Evolutionary conservation across 192 early-diverging fungal genomes (phyloP).

Genomic region (Linnemannia hyalina): DNA sequence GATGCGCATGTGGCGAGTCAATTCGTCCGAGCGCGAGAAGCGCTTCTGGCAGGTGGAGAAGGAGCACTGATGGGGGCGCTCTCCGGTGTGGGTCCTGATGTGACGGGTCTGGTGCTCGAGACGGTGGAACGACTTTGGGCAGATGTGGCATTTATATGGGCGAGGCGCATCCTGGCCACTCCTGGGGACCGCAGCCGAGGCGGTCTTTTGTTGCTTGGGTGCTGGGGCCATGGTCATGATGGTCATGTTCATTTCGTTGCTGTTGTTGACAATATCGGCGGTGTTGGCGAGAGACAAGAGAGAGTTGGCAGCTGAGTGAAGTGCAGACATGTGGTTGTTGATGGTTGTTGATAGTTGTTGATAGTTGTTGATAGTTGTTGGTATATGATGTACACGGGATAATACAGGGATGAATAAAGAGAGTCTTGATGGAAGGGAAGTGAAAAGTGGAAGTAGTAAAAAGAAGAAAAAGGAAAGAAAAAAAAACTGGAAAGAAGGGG

Average conservation of each 20-base stretch:
- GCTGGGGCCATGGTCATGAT: constrained; percentile 27
- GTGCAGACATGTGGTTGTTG: constrained; percentile 13
- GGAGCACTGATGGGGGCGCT: constrained; percentile 86
- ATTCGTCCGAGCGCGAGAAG: constrained; percentile 89
- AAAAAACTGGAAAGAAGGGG: constrained; percentile 16
- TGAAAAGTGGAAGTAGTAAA: background rate
- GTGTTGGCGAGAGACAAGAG: constrained; percentile 26
- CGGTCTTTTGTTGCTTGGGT: constrained; percentile 26
- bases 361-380: background rate
- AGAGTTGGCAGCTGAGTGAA: constrained; percentile 20
- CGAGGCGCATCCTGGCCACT: constrained; percentile 61
- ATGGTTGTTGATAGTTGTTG: background rate
- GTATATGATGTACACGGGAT: background rate
- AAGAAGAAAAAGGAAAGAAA: constrained; percentile 20
- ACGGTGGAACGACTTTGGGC: constrained; percentile 81
- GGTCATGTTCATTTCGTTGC: constrained; percentile 30
- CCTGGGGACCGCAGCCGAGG: constrained; percentile 17
- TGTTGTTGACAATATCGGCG: background rate
- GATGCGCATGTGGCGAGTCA: constrained; percentile 70
- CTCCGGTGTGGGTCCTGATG: constrained; percentile 89
- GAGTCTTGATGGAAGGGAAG: constrained; percentile 3
- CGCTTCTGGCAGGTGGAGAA: constrained; percentile 79
- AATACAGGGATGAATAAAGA: background rate
- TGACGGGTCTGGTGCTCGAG: constrained; percentile 91
- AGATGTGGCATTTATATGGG: constrained; percentile 75